Evolutionary conservation across 129 eudicot species (phyloP).

Genomic region (Flaveria brownii): DNA sequence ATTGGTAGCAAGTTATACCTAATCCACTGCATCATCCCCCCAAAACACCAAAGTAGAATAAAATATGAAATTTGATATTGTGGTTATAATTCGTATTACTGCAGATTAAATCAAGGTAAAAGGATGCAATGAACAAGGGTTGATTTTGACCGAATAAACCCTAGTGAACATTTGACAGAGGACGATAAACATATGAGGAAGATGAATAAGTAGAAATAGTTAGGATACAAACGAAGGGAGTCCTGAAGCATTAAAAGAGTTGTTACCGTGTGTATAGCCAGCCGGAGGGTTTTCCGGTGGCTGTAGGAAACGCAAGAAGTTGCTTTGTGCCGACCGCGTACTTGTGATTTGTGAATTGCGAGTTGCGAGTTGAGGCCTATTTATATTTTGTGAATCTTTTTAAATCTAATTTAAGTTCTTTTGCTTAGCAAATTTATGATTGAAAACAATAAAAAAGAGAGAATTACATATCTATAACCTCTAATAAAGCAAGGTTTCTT

Average conservation of each 20-base stretch:
- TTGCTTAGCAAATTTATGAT: no score
- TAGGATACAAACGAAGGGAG: background rate
- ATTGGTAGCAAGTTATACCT: slow-evolving; percentile 10
- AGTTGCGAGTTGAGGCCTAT: background rate
- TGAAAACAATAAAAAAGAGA: no score
- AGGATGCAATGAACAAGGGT: background rate
- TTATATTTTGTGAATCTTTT: background rate
- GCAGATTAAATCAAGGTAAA: background rate
- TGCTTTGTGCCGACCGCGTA: background rate
- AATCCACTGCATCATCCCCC: background rate
- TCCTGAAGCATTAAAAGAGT: background rate
- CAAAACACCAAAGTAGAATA: background rate
- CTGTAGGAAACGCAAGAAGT: background rate
- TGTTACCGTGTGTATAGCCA: slow-evolving; percentile 18
- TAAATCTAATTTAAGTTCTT: no score
- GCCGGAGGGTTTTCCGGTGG: slow-evolving; percentile 1
- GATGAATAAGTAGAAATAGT: background rate
- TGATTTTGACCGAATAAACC: slow-evolving; percentile 25
- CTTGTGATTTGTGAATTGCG: background rate
- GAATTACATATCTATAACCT: no score
- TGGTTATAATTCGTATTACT: background rate
- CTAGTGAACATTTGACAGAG: slow-evolving; percentile 25
- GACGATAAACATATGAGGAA: background rate
- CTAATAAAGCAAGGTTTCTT: no score
- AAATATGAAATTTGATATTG: background rate